These are phyloP conservation scores for Boletus reticuloceps DNA, from an alignment of 768 basidiomycete species.

Conservation along the genomic window DNA sequence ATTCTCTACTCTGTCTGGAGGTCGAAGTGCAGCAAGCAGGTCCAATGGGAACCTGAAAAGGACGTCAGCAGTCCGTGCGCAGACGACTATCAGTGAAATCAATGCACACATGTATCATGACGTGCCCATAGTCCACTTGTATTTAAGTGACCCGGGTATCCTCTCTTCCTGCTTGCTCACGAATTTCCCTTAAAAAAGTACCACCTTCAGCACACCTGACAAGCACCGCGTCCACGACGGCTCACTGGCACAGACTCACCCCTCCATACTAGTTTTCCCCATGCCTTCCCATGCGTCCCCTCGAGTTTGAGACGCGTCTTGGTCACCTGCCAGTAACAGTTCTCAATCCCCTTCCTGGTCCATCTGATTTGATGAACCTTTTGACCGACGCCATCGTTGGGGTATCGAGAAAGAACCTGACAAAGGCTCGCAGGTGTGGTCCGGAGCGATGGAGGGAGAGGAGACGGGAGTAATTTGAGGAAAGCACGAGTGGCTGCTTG, in stretches of 20 bases:
- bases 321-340: constrained; percentile 77
- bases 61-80: background rate
- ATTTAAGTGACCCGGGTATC: constrained; percentile 74
- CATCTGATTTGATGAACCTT: constrained; percentile 73
- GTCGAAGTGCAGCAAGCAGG: background rate
- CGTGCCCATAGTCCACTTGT: constrained; percentile 63
- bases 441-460: constrained; percentile 60
- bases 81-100: background rate
- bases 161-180: constrained; percentile 59
- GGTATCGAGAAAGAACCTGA: constrained; percentile 66
- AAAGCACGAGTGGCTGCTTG: constrained; percentile 34
- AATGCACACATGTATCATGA: constrained; percentile 20
- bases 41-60: background rate
- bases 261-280: constrained; percentile 79
- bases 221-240: background rate
- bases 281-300: constrained; percentile 77
- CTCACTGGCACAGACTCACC: constrained; percentile 43
- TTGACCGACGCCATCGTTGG: constrained; percentile 64
- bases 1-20: background rate
- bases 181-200: constrained; percentile 44
- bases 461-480: constrained; percentile 54
- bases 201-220: constrained; percentile 10
- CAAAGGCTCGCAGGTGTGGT: constrained; percentile 63
- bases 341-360: constrained; percentile 60
- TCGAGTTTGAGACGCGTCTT: constrained; percentile 67